A percentile compares a stretch with the other conserved stretches of the same genome.
These are phyloP conservation scores for Brassica nigra DNA, from an alignment of 345 rosid species.

Conservation along the genomic window DNA sequence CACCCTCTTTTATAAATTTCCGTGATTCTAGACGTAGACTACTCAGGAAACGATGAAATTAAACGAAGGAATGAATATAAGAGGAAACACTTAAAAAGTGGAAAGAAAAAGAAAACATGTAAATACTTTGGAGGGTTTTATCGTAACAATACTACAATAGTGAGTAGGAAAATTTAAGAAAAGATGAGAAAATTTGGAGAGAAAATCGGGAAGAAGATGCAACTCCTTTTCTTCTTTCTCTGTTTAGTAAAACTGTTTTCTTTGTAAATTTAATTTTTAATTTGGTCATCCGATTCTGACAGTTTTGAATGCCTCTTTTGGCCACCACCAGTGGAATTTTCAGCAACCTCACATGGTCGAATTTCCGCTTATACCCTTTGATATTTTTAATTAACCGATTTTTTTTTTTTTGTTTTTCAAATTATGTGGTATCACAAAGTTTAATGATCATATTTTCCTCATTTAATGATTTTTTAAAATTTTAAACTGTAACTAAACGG, in stretches of 20 bases:
- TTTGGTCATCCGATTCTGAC: slow-evolving; percentile 18
- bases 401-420: slow-evolving; percentile 11
- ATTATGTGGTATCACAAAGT: slow-evolving; percentile 17
- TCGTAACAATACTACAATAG: slow-evolving; percentile 23
- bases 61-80: not conserved
- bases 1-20: not conserved
- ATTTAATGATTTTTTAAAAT: slow-evolving; percentile 5
- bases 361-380: slow-evolving; percentile 15
- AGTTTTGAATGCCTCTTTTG: slow-evolving; percentile 36
- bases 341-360: slow-evolving; percentile 19
- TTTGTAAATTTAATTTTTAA: not conserved
- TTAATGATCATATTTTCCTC: slow-evolving; percentile 29
- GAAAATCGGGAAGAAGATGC: slow-evolving; percentile 9
- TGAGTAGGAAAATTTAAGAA: slow-evolving; percentile 13
- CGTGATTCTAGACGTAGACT: slow-evolving; percentile 9
- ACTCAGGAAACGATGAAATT: slow-evolving; percentile 3
- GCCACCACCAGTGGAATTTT: slow-evolving; percentile 30
- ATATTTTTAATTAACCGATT: slow-evolving; percentile 10
- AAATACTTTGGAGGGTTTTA: not conserved
- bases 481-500: not conserved
- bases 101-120: no score
- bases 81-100: not conserved
- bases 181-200: slow-evolving; percentile 16
- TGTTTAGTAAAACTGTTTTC: slow-evolving; percentile 36
- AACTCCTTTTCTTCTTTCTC: slow-evolving; percentile 32